phyloP scores from a whole-genome alignment of 1,139 yeast species.

The Hemisphaericaspora subhashii region DNA sequence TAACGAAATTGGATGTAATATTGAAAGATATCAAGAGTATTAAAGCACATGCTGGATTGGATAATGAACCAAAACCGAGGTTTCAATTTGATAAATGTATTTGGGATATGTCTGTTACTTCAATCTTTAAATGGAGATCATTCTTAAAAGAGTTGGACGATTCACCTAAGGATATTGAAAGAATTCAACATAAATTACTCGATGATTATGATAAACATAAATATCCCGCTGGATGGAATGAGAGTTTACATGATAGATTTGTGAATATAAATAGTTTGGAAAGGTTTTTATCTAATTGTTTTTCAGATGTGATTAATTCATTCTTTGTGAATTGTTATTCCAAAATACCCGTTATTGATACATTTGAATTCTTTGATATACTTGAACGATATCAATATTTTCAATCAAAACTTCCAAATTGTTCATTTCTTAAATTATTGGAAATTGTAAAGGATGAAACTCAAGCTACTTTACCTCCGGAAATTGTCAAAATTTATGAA shows the following conservation, averaged over 20 bases:
- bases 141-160: conserved; percentile 21
- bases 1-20: conserved; percentile 32
- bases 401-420: conserved; percentile 18
- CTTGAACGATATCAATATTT: conserved; percentile 31
- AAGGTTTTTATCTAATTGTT: conserved; percentile 20
- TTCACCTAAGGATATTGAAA: conserved; percentile 16
- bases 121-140: conserved; percentile 37
- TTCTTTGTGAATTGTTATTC: conserved; percentile 37
- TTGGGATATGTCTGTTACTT: conserved; percentile 46
- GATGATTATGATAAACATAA: conserved; percentile 18
- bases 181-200: conserved; percentile 17
- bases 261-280: conserved; percentile 20
- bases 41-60: conserved; percentile 11
- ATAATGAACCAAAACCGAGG: background rate
- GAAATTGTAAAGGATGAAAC: conserved; percentile 19
- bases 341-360: conserved; percentile 36
- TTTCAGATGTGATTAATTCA: conserved; percentile 27
- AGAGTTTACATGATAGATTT: conserved; percentile 18
- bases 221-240: conserved; percentile 2
- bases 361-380: conserved; percentile 30
- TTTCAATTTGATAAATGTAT: conserved; percentile 18
- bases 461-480: conserved; percentile 7
- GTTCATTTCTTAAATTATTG: conserved; percentile 25
- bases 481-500: conserved; percentile 16
- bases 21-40: conserved; percentile 27